phyloP scores from a whole-genome alignment of 306 rosid genomes.

The Astragalus glycyphyllos region DNA sequence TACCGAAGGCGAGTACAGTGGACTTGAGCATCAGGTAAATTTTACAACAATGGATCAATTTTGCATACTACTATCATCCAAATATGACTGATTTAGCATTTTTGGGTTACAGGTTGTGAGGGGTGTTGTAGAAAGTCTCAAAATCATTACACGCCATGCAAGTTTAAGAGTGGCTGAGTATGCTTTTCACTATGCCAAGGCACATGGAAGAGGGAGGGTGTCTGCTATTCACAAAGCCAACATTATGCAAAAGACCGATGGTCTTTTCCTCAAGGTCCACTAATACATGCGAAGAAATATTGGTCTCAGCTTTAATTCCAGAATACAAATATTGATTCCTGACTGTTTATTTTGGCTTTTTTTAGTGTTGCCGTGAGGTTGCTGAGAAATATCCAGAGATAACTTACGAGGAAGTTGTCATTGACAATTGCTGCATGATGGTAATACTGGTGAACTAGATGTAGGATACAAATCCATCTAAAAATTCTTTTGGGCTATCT shows the following conservation, averaged over 20 bases:
- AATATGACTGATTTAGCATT: conserved; percentile 36
- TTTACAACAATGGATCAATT: conserved; percentile 21
- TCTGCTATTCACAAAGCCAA: conserved; percentile 99
- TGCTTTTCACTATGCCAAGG: conserved; percentile 96
- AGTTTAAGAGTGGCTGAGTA: conserved; percentile 99
- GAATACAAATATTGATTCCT: conserved; percentile 21
- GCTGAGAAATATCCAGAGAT: conserved; percentile 98
- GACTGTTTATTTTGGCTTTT: conserved; percentile 34
- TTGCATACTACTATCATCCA: conserved; percentile 9
- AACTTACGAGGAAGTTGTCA: conserved; percentile 91
- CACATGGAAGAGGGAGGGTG: conserved; percentile 92
- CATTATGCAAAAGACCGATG: conserved; percentile 99
- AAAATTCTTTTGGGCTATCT: conserved; percentile 17
- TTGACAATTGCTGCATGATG: conserved; percentile 99
- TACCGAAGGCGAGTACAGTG: conserved; percentile 97
- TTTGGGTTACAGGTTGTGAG: conserved; percentile 82
- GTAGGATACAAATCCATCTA: conserved; percentile 28
- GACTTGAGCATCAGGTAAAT: conserved; percentile 97
- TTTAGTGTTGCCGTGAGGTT: conserved; percentile 98
- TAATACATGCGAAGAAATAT: conserved; percentile 3
- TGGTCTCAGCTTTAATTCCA: conserved; percentile 5
- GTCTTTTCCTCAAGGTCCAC: conserved; percentile 70
- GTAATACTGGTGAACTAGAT: conserved; percentile 50
- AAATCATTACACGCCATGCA: conserved; percentile 97
- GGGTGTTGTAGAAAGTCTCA: conserved; percentile 98